phyloP scores from a whole-genome alignment of 129 eudicot genomes.

The carrot (Daucus carota) region DNA sequence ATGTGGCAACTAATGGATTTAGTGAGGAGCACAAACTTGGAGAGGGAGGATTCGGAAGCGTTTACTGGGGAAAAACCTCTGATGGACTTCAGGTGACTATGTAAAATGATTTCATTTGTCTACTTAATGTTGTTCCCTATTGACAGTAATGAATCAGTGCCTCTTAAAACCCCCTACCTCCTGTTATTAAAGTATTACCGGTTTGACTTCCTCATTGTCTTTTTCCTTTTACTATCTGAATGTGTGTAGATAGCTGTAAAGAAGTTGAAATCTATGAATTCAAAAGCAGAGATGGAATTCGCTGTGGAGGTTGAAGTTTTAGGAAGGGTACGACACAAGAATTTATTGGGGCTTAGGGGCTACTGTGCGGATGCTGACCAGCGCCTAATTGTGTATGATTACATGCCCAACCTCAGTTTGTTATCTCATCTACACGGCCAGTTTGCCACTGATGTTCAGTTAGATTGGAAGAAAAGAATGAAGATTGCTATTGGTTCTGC shows the following conservation, averaged over 20 bases:
- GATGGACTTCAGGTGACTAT: slow-evolving; percentile 72
- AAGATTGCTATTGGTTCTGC: slow-evolving; percentile 60
- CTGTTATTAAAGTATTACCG: not conserved
- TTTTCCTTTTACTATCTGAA: not conserved
- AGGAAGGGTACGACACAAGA: slow-evolving; percentile 77
- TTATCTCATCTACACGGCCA: slow-evolving; percentile 81
- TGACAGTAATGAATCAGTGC: not conserved
- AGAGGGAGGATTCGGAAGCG: slow-evolving; percentile 87
- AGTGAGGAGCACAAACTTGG: slow-evolving; percentile 73
- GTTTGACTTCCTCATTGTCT: not conserved
- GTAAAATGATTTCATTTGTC: not conserved
- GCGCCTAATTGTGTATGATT: slow-evolving; percentile 74
- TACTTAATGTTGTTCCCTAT: not conserved
- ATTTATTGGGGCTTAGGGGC: slow-evolving; percentile 64
- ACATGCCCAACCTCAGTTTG: slow-evolving; percentile 86
- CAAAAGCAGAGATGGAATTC: slow-evolving; percentile 85
- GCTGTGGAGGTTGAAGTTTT: slow-evolving; percentile 86
- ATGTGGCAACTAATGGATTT: slow-evolving; percentile 64
- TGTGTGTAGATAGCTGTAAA: slow-evolving; percentile 69
- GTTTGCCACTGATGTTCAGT: slow-evolving; percentile 50
- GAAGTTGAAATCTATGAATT: slow-evolving; percentile 68
- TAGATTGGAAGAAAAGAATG: slow-evolving; percentile 71
- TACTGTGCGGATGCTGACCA: slow-evolving; percentile 65
- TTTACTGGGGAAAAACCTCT: slow-evolving; percentile 72
- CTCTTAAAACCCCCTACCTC: not conserved